Percentiles rank a stretch among this genome's conserved stretches.
Evolutionary conservation across 768 basidiomycete species (phyloP).

Genomic region (Dacryopinax spathularia): DNA sequence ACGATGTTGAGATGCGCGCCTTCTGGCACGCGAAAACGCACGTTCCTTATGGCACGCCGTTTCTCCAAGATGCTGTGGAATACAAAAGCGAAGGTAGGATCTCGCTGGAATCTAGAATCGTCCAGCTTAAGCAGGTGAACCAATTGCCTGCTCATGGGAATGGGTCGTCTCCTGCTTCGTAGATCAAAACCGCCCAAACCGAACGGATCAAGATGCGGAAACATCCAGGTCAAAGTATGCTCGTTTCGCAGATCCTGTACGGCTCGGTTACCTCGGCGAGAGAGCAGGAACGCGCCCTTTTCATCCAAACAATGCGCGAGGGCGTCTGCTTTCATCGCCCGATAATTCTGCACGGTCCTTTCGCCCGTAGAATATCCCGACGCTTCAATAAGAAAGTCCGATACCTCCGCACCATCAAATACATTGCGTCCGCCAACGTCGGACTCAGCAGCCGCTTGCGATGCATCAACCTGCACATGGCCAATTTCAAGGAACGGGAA

Average conservation of each 20-base stretch:
- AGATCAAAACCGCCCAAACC: constrained; percentile 33
- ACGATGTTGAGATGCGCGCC: constrained; percentile 20
- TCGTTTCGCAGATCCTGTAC: neutral
- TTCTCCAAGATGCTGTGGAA: constrained; percentile 32
- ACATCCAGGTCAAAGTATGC: constrained; percentile 16
- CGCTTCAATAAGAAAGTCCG: neutral
- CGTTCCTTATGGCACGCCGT: constrained; percentile 21
- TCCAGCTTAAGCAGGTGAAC: constrained; percentile 23
- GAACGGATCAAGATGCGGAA: constrained; percentile 33
- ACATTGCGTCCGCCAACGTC: neutral
- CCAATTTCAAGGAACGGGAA: neutral
- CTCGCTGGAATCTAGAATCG: constrained; percentile 26
- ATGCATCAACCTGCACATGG: neutral
- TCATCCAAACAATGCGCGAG: neutral
- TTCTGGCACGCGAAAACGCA: constrained; percentile 23
- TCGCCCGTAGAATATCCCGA: neutral
- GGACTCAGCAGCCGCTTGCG: neutral
- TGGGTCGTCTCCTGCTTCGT: neutral
- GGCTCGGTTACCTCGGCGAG: neutral
- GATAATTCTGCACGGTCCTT: neutral
- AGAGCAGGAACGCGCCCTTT: neutral
- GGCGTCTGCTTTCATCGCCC: neutral
- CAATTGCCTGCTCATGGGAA: constrained; percentile 26
- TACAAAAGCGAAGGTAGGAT: constrained; percentile 31
- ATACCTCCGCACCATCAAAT: neutral